Conservation (phyloP, 192 early-diverging fungal species). For the Umbelopsis ramanniana region DNA sequence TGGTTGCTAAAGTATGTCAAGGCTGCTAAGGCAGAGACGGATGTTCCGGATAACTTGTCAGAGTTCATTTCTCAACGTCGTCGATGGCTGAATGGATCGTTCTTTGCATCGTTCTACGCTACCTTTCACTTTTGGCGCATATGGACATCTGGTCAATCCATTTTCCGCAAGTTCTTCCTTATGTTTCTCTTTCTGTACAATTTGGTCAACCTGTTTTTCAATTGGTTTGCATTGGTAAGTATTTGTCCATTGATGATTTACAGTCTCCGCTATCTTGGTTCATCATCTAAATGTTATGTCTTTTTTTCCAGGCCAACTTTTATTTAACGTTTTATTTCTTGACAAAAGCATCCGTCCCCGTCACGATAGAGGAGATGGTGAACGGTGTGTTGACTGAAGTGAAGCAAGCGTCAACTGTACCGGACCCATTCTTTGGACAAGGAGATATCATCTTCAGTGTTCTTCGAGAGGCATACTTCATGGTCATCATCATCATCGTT, state of each 20-base stretch:
- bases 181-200: constrained; percentile 71
- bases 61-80: constrained; percentile 93
- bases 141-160: constrained; percentile 51
- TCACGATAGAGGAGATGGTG: constrained; percentile 59
- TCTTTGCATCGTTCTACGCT: constrained; percentile 78
- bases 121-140: constrained; percentile 60
- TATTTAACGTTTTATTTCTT: constrained; percentile 87
- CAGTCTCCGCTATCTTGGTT: too few relatives aligned
- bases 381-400: constrained; percentile 33
- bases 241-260: constrained; percentile 35
- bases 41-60: constrained; percentile 84
- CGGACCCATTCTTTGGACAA: constrained; percentile 26
- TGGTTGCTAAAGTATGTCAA: constrained; percentile 89
- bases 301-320: constrained; percentile 63
- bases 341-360: constrained; percentile 40
- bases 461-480: constrained; percentile 74
- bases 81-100: constrained; percentile 88
- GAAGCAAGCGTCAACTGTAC: constrained; percentile 2
- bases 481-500: constrained; percentile 80
- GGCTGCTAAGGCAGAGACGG: constrained; percentile 85
- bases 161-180: constrained; percentile 54
- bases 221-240: constrained; percentile 77
- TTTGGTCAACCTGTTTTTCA: constrained; percentile 68
- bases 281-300: too few relatives aligned
- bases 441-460: constrained; percentile 69